These are phyloP conservation scores for Phytophthora litchii DNA, from an alignment of 352 stramenopile genomes.

Conservation along the genomic window DNA sequence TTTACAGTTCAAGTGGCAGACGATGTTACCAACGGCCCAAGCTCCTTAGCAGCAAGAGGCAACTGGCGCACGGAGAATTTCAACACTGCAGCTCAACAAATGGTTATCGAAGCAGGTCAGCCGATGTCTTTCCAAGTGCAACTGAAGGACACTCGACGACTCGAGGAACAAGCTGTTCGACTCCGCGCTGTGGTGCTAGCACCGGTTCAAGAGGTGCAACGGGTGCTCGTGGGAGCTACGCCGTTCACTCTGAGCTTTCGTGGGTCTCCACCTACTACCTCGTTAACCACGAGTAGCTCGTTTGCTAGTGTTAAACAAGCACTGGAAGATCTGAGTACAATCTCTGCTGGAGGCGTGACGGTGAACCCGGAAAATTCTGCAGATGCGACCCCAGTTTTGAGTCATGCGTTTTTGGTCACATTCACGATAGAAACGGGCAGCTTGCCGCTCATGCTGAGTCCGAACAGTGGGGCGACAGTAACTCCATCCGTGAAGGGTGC, in stretches of 20 bases:
- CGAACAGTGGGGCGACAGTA: constrained; percentile 38
- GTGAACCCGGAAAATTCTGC: constrained; percentile 57
- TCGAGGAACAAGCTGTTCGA: constrained; percentile 72
- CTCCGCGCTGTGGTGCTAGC: constrained; percentile 59
- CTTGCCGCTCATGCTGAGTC: constrained; percentile 44
- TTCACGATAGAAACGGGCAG: constrained; percentile 63
- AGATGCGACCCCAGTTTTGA: constrained; percentile 37
- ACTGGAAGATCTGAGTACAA: constrained; percentile 85
- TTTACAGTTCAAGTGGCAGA: constrained; percentile 87
- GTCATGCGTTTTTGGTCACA: constrained; percentile 66
- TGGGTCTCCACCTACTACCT: constrained; percentile 41
- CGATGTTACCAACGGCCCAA: constrained; percentile 70
- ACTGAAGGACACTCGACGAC: constrained; percentile 85
- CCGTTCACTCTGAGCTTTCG: constrained; percentile 68
- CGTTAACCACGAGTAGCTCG: constrained; percentile 42
- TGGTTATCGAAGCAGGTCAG: constrained; percentile 61
- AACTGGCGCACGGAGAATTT: constrained; percentile 77
- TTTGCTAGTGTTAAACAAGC: constrained; percentile 53
- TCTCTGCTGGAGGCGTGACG: constrained; percentile 74
- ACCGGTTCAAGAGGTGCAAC: constrained; percentile 58
- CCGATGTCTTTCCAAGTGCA: constrained; percentile 87
- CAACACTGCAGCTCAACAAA: constrained; percentile 43
- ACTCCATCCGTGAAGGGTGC: constrained; percentile 41
- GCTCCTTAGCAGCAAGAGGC: constrained; percentile 70
- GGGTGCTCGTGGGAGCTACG: constrained; percentile 44